These are phyloP conservation scores for Aspergillus calidoustus DNA, from an alignment of 2,329 filamentous ascomycete genomes.

Conservation along the genomic window DNA sequence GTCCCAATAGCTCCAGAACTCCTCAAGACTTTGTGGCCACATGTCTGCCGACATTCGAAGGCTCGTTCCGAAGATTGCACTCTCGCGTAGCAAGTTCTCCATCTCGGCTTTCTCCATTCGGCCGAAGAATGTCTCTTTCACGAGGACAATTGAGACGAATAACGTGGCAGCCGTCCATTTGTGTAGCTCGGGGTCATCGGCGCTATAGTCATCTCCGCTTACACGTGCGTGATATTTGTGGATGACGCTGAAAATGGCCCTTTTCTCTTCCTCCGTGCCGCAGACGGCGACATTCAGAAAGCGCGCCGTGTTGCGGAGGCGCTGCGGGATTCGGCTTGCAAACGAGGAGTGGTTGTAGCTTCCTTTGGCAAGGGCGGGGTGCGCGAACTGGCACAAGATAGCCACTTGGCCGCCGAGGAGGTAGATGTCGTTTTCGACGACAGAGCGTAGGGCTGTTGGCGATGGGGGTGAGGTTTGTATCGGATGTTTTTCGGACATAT, in stretches of 20 bases:
- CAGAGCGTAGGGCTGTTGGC: constrained; percentile 1
- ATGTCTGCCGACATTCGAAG: constrained; percentile 33
- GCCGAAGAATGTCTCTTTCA: constrained; percentile 33
- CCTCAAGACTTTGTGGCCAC: constrained; percentile 31
- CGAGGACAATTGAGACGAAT: constrained; percentile 30
- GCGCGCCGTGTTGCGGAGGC: constrained; percentile 31
- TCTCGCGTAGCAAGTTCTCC: constrained; percentile 19
- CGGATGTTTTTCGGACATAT: not conserved
- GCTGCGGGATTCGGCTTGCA: constrained; percentile 28
- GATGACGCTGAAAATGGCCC: constrained; percentile 31
- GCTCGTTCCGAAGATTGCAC: constrained; percentile 24
- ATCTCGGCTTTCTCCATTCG: constrained; percentile 11
- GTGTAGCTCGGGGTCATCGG: constrained; percentile 35
- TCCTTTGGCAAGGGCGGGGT: constrained; percentile 32
- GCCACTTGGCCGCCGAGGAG: constrained; percentile 23
- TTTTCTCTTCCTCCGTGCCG: constrained; percentile 32
- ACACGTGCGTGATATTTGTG: constrained; percentile 30
- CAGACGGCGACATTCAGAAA: constrained; percentile 33
- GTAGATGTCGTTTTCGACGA: constrained; percentile 20
- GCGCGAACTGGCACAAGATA: constrained; percentile 34
- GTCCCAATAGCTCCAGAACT: constrained; percentile 38
- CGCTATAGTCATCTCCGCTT: constrained; percentile 30
- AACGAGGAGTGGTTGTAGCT: constrained; percentile 32
- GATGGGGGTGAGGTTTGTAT: not conserved
- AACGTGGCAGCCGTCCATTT: constrained; percentile 37